Evolutionary conservation across 2,329 filamentous ascomycete genomes (phyloP), one percentile per base, ranked within the genome.

Genomic region (Sclerotinia spermophila): DNA sequence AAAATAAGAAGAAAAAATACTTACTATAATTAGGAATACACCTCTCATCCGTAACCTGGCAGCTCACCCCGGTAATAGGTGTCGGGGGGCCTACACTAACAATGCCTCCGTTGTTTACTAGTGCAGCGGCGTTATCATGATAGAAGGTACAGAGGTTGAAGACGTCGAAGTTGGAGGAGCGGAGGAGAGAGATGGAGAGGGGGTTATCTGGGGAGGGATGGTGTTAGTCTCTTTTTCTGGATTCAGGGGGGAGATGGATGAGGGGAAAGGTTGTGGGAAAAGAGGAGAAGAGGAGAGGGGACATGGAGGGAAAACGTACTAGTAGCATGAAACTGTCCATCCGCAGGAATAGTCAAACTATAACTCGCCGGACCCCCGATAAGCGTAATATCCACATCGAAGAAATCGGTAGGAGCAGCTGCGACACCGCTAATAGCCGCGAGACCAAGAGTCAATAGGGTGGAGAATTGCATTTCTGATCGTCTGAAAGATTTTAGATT

Each of bases 121-220:
- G 21, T 0, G 59, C 8, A 17, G 38, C 68, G 0, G 45, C 24
- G 8, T 24, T 51, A 3, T 56, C 45, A 24, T 44, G 40, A 24
- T 27, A 55, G 45, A 69, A 66, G 4, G 48, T 66, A 30, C 68
- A 69, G 44, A 64, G 56, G 27, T 33, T 11, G 21, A 7, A 69
- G 38, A 69, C 40, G 35, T 69, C 48, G 59, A 66, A 69, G 59
- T 69, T 69, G 59, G 68, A 56, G 48, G 68, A 69, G 60, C 68
- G 68, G 38, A 69, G 65, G 13, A 65, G 59, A 11, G 68, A 69
- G 48, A 69, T 27, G 5, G 68, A 65, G 59, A 69, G 68, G 59
- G 38, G 24, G 21, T 69, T 69, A 3, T 27, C 68, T 69, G 38
- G 15, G 2, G n/a, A n/a, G 24, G 15, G 19, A 7, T 6, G 8